Base-by-base conservation (phyloP, 345 rosid species). In the Arabis hirsuta region DNA sequence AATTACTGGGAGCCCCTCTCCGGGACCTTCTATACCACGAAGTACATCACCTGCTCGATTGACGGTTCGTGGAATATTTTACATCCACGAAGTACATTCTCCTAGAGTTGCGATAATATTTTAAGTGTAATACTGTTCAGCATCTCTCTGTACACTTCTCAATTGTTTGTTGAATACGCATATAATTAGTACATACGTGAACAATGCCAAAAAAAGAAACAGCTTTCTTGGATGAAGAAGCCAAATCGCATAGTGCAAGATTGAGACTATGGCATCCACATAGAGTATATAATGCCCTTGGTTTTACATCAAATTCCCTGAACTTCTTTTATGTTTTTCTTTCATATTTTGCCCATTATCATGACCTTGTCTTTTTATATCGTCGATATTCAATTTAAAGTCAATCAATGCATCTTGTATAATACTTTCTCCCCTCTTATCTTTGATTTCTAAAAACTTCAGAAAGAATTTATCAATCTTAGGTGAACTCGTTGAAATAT, bases 251-350 rank as follows among this genome's bases (percentile, higher is more conserved):
- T 27, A 64, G 32, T 31, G 32, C 29, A 64, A 64, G 56, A 12
- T 38, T 58, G n/a, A 58, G 31, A 58, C 61, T 32, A 32, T 32
- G 43, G 13, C 19, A 54, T 55, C 60, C 60, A 55, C 22, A 55
- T 55, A 42, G 60, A 31, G 42, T 32, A 4, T 58, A 58, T 20
- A 58, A 39, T 12, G 45, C 45, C 9, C 4, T 34, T 64, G 12
- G 44, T 1, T 64, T 64, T 19, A 34, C 7, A 19, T 64, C 20
- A 36, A 48, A 20, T 48, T 34, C 34, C 48, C 22, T 36, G 55
- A 19, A 63, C 44, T 19, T 16, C 45, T 44, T 24, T 32, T 47
- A 12, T 64, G 9, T 13, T 20, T 47, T 19, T 9, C 32, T 8
- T 19, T 64, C 19, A 47, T 61, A 27, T 26, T 61, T 3, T 32